Conservation (phyloP, 768 basidiomycete genomes). For the Suillus weaverae region DNA sequence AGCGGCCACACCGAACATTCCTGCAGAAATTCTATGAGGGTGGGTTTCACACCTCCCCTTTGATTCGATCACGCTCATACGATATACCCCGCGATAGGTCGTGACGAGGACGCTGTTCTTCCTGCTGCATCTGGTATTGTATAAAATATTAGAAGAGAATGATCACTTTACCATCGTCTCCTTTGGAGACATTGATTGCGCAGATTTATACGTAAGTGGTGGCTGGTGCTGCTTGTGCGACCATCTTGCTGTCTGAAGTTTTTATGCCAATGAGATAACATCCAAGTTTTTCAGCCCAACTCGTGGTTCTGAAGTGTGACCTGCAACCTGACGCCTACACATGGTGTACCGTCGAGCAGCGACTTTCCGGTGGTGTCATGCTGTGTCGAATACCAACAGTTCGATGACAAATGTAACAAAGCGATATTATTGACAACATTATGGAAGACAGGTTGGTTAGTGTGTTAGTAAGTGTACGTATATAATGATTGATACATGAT, state of each 20-base stretch:
- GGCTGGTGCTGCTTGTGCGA: background rate
- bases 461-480: constrained; percentile 4
- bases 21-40: constrained; percentile 86
- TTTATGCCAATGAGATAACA: background rate
- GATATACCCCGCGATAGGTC: constrained; percentile 42
- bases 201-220: background rate
- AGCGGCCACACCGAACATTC: constrained; percentile 57
- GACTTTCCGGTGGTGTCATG: background rate
- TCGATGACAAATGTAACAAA: background rate
- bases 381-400: background rate
- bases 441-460: background rate
- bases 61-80: background rate
- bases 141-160: constrained; percentile 15
- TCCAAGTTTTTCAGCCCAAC: background rate
- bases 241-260: background rate
- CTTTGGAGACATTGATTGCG: background rate
- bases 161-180: background rate
- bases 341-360: background rate
- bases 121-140: constrained; percentile 60
- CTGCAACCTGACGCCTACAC: no score
- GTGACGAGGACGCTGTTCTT: constrained; percentile 70
- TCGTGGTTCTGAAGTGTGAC: background rate
- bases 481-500: background rate
- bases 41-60: constrained; percentile 35
- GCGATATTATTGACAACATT: constrained; percentile 1